Conservation (phyloP, 1,284 basidiomycete species). For the Ustilago lituana region DNA sequence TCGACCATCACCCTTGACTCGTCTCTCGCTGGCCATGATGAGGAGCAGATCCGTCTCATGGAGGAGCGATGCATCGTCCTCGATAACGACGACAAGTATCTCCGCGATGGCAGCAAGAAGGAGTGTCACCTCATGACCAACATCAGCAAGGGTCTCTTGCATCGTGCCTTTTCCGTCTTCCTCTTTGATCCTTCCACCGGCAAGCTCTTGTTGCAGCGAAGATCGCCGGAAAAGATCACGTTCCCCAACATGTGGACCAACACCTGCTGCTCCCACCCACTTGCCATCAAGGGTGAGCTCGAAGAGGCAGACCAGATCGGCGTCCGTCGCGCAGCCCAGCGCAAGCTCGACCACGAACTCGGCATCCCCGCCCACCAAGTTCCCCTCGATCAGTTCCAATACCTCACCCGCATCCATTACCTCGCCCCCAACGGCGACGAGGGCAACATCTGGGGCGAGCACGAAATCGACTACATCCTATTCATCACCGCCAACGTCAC, state of each 20-base stretch:
- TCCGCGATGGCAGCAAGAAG: constrained; percentile 78
- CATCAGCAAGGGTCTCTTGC: constrained; percentile 91
- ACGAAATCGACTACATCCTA: constrained; percentile 99
- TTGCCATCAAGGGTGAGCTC: constrained; percentile 80
- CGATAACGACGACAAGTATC: constrained; percentile 82
- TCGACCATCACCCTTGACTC: constrained; percentile 43
- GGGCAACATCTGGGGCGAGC: constrained; percentile 94
- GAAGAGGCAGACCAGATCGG: constrained; percentile 74
- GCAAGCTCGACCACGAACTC: constrained; percentile 96
- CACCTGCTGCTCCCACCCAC: constrained; percentile 97
- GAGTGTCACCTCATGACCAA: constrained; percentile 99
- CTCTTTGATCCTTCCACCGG: constrained; percentile 94
- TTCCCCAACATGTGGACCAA: constrained; percentile 99
- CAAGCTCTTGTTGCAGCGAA: constrained; percentile 91
- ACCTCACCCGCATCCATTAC: constrained; percentile 96
- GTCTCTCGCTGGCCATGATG: constrained; percentile 65
- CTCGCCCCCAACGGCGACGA: constrained; percentile 79
- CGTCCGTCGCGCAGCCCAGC: constrained; percentile 85
- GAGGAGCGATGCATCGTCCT: constrained; percentile 96
- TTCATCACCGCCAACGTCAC: constrained; percentile 90
- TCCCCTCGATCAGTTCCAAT: constrained; percentile 88
- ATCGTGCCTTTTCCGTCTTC: constrained; percentile 97
- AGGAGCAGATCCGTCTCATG: constrained; percentile 80
- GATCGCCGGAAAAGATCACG: constrained; percentile 97
- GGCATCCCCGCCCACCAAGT: constrained; percentile 81